A percentile compares a stretch with the other conserved stretches of the same genome.
Evolutionary conservation across 2,329 filamentous ascomycete species (phyloP).

Genomic region (Xylariales sp.): DNA sequence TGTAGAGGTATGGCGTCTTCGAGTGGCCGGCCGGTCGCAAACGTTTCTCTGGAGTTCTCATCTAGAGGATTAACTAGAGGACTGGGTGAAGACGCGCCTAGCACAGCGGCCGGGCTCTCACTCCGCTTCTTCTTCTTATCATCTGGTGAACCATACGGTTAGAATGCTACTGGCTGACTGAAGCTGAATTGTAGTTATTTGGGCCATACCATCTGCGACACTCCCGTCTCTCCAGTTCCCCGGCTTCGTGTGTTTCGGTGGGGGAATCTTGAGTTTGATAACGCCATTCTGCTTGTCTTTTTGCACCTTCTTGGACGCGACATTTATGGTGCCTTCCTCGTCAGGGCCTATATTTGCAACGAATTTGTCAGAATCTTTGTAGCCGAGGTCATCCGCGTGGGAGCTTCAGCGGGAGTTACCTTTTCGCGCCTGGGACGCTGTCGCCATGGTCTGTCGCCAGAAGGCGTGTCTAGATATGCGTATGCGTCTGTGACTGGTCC

Average conservation of each 20-base stretch:
- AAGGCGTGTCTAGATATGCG: too few relatives aligned
- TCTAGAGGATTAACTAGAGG: conserved; percentile 67
- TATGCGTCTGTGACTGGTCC: too few relatives aligned
- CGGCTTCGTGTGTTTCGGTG: conserved; percentile 59
- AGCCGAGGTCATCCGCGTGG: not conserved
- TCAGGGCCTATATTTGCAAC: conserved; percentile 28
- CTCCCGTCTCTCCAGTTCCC: conserved; percentile 70
- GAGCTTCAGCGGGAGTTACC: conserved; percentile 2
- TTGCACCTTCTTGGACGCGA: conserved; percentile 51
- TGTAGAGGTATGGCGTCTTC: conserved; percentile 76
- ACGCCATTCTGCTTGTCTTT: conserved; percentile 40
- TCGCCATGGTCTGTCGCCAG: conserved; percentile 5
- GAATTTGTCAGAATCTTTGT: not conserved
- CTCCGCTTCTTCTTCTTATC: conserved; percentile 46
- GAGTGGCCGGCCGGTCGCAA: conserved; percentile 75
- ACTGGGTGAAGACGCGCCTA: conserved; percentile 41
- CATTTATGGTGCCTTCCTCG: conserved; percentile 59
- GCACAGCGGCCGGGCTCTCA: conserved; percentile 32
- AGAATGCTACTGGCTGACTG: too few relatives aligned
- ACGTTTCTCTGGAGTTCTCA: conserved; percentile 71
- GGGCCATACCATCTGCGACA: conserved; percentile 57
- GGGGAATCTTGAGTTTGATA: conserved; percentile 60
- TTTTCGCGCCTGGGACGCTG: conserved; percentile 10
- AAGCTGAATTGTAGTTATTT: too few relatives aligned
- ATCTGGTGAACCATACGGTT: conserved; percentile 3